Evolutionary conservation across 495 filamentous ascomycete genomes (phyloP).

Genomic region (Neohortaea acidophila): DNA sequence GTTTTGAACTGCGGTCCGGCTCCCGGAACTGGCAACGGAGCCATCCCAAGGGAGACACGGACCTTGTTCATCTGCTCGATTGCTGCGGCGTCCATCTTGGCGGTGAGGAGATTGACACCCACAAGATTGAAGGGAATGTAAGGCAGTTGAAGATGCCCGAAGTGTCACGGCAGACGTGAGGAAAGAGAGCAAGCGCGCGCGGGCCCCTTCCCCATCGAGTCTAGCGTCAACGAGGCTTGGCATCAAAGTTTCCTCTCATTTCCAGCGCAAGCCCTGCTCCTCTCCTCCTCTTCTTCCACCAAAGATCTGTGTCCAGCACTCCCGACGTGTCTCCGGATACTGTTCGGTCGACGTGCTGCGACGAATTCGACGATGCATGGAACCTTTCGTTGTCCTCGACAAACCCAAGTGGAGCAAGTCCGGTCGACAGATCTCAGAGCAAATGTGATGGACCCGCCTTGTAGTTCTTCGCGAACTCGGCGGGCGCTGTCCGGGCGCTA

Average conservation of each 20-base stretch:
- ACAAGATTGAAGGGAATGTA: background rate
- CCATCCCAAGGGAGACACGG: conserved; percentile 74
- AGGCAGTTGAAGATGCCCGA: background rate
- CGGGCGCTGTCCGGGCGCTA: conserved; percentile 37
- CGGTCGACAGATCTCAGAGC: conserved; percentile 85
- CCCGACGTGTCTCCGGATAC: conserved; percentile 35
- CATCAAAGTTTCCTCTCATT: background rate
- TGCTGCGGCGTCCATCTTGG: conserved; percentile 13
- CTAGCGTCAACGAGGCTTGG: conserved; percentile 4
- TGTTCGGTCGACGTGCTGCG: conserved; percentile 43
- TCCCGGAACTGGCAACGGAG: conserved; percentile 73
- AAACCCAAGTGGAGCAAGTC: conserved; percentile 68
- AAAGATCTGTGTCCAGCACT: conserved; percentile 74
- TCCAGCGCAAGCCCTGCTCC: conserved; percentile 1
- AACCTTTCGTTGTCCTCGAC: conserved; percentile 53
- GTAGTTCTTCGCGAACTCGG: conserved; percentile 7
- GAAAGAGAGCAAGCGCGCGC: too few species aligned
- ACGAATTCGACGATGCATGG: conserved; percentile 74
- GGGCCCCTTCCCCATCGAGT: background rate
- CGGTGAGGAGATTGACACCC: conserved; percentile 1
- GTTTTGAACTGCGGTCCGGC: conserved; percentile 47
- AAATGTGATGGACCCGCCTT: conserved; percentile 31
- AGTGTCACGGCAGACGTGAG: background rate
- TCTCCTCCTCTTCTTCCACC: conserved; percentile 34
- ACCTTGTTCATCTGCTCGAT: conserved; percentile 94